Base-by-base conservation (phyloP, 345 rosid species). In the Boechera divaricarpa region DNA sequence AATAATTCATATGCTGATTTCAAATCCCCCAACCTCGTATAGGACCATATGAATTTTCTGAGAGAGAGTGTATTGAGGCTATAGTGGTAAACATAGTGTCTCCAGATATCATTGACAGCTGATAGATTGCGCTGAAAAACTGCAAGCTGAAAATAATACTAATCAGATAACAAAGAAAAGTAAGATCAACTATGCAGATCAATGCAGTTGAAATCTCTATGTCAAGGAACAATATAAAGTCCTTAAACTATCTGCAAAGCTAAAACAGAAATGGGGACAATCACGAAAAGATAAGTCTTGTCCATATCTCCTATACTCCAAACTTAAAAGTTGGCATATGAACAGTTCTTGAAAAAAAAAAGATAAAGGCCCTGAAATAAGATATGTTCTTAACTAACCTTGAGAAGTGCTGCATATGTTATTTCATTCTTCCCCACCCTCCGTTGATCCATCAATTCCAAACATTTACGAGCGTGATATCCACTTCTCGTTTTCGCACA, bases 381-480 rank as follows among this genome's bases (percentile, higher is more conserved):
- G 10, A 61, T 44, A 47, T 44, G 67, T 47, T 35, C 10, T 49
- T 41, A 39, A 78, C 87, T 74, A 69, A 91, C 98, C 92, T 92
- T 83, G 62, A 92, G 98, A 78, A 92, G 95, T 76, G 82, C 85
- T 31, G 67, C 32, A 77, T 92, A 90, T 51, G 98, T 94, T 67
- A 54, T 75, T 77, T 87, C 94, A 74, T 89, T 83, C 89, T 85
- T 94, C 70, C 93, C 98, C 18, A 85, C 83, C 83, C 75, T 79
- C 73, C 70, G 76, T 3, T 15, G 78, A 69, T 88, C 97, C 98
- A 94, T 94, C 82, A 86, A 81, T 69, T 92, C 95, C 85, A 94
- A 85, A 80, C 98, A 94, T 63, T 77, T 86, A 82, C 83, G 78
- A 54, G 83, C 88, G 67, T 84, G 83, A 48, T 44, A 58, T 18